These are phyloP conservation scores for Westerdykella aurantiaca DNA, from an alignment of 2,329 filamentous ascomycete genomes.

Conservation along the genomic window DNA sequence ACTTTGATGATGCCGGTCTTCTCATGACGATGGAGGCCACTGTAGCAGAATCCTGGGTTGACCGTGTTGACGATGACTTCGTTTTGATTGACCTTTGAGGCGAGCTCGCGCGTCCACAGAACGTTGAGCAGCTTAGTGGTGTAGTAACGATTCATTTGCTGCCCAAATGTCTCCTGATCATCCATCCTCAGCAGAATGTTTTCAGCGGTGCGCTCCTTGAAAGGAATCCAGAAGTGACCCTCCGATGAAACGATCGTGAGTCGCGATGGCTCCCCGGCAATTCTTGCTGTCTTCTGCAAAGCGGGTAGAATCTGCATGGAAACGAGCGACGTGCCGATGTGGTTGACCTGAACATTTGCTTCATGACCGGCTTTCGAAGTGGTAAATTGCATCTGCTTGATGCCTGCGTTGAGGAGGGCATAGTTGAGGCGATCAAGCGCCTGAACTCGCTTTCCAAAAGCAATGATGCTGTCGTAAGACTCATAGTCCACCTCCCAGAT, in stretches of 20 bases:
- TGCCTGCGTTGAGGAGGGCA: constrained; percentile 38
- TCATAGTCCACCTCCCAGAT: constrained; percentile 46
- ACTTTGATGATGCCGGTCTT: constrained; percentile 6
- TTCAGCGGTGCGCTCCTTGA: constrained; percentile 10
- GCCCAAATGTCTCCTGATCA: constrained; percentile 9
- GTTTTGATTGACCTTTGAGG: constrained; percentile 1
- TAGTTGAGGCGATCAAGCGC: constrained; percentile 39
- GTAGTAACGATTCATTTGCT: constrained; percentile 11
- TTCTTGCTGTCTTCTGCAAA: constrained; percentile 34
- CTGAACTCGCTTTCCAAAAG: constrained; percentile 38
- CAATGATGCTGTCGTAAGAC: constrained; percentile 41
- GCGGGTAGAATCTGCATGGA: constrained; percentile 35
- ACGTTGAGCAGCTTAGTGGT: constrained; percentile 16
- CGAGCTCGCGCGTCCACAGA: constrained; percentile 12
- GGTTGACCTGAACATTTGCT: constrained; percentile 25
- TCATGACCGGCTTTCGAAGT: constrained; percentile 45
- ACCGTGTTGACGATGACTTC: constrained; percentile 15
- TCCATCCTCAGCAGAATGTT: constrained; percentile 13
- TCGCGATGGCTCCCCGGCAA: constrained; percentile 29
- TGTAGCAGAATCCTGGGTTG: constrained; percentile 17
- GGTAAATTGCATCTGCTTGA: constrained; percentile 34
- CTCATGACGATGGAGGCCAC: constrained; percentile 11
- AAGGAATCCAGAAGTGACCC: constrained; percentile 15
- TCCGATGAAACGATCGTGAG: constrained; percentile 44
- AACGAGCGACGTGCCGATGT: constrained; percentile 12